Evolutionary conservation across 2,329 filamentous ascomycete genomes (phyloP), one percentile per base, ranked within the genome.

Genomic region (Dactylonectria macrodidyma): DNA sequence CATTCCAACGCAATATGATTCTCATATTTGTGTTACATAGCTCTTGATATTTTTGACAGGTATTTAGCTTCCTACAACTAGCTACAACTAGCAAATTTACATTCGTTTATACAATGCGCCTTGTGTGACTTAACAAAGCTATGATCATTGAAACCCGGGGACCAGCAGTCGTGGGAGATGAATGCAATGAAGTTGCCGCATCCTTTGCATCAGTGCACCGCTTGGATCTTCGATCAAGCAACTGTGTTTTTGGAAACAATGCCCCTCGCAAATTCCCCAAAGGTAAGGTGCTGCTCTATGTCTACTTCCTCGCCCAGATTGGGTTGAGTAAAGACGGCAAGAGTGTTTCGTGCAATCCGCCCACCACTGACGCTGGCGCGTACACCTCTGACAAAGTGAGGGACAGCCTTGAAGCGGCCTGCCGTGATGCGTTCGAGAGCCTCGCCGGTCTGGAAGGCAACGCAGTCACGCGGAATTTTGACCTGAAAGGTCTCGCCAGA

Each of bases 251-350:
- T 89, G 3, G 85, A 84, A 44, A 90, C 87, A 58, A 90, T 85
- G 0, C 87, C 87, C 59, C 88, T 81, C 3, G 93, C 93, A 84
- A 95, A 94, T 76, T 92, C 88, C 24, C 92, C 93, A 86, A 95
- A 95, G 46, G 89, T 92, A 64, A 90, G 85, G 44, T 88, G 87
- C 74, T 89, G 86, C 78, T 88, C 84, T 65, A 89, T 86, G 77
- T 95, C 93, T 14, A 95, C 92, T 81, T 90, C 88, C 74, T 95
- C 93, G 74, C 89, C 93, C 67, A 98, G 81, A 83, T 98, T 97
- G 26, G 96, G 96, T 87, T 99, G 96, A 66, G 95, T 99, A 78
- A 98, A 99, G 10, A 98, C 95, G 1, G 96, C 96, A 73, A 99
- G 82, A 10, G 96, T 99, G 82, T 98, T 98, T 66, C 92, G 85